Base-by-base conservation (phyloP, 805 yeast genomes). In the Barnettozyma sucrosica region DNA sequence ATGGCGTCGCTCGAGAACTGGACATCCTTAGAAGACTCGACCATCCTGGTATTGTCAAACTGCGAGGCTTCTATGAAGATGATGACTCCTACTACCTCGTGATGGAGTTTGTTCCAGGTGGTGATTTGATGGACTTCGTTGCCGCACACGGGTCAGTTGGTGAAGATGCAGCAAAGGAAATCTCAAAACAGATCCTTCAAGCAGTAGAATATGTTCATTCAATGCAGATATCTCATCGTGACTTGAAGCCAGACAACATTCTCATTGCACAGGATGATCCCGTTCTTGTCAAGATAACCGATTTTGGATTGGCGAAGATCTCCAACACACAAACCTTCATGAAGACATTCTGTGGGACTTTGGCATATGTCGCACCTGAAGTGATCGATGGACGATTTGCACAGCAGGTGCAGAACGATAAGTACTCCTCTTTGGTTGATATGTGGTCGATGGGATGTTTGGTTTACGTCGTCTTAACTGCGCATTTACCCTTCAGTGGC, bases 361-460 rank as follows among this genome's bases (percentile, higher is more conserved):
- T 93, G 53, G 97, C 98, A 2, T 93, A 93, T 59, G 85, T 93
- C 43, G 99, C 99, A 0, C 99, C 99, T 0, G 99, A 93, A 64
- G 89, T 93, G 7, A 67, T 81, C 33, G 68, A 68, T 25, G 76
- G 75, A 13, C 66, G 70, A 47, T 63, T 62, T 28, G 52, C 61
- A 8, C 56, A 54, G 41, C 45, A 55, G 19, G 56, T 51, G 7
- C 55, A 54, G 50, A 56, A 59, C 50, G 66, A 57, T 50, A 66
- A 65, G 44, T 93, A 93, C 61, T 88, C 97, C 2, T 83, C 85
- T 34, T 74, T 87, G 49, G 98, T 93, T 14, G 99, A 93, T 64
- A 88, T 93, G 77, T 93, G 99, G 99, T 89, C 97, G 2, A 74
- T 93, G 48, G 99, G 99, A 0, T 93, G 99, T 65, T 68, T 93